Conservation (phyloP, 208 protist species). For the Jaenimonas drosophilae region DNA sequence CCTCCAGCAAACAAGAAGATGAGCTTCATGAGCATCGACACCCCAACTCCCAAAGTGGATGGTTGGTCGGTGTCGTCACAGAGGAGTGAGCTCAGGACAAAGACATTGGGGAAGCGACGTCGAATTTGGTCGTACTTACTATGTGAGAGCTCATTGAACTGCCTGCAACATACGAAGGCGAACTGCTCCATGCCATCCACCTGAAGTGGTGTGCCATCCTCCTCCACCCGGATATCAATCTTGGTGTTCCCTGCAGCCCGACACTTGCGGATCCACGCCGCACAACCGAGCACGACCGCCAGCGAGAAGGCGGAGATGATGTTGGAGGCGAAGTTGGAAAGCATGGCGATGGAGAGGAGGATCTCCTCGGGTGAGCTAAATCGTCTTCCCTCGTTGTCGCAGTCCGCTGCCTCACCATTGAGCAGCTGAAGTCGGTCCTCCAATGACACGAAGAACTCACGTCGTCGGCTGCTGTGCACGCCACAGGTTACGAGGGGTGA, state of each 20-base stretch:
- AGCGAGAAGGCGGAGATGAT: constrained; percentile 41
- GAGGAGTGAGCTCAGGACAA: constrained; percentile 13
- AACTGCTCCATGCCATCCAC: constrained; percentile 1
- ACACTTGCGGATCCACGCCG: constrained; percentile 3
- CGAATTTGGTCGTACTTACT: constrained; percentile 16
- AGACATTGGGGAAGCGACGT: constrained; percentile 48
- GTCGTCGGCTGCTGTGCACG: constrained; percentile 10
- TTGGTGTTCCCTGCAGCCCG: not conserved
- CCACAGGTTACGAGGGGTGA: constrained; percentile 18
- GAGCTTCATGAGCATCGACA: constrained; percentile 35
- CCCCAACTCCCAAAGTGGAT: constrained; percentile 16
- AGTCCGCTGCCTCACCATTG: too few relatives aligned
- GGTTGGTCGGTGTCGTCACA: constrained; percentile 10
- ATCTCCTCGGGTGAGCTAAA: constrained; percentile 24
- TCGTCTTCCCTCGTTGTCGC: too few relatives aligned
- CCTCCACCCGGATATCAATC: too few relatives aligned
- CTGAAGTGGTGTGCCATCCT: too few relatives aligned
- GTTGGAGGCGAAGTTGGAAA: constrained; percentile 38
- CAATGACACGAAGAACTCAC: constrained; percentile 54
- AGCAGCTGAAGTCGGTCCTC: constrained; percentile 21
- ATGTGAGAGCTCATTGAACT: constrained; percentile 8
- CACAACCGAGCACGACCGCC: constrained; percentile 13
- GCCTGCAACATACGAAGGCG: constrained; percentile 14
- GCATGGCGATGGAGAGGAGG: constrained; percentile 25
- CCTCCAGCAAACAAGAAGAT: constrained; percentile 55